These are phyloP conservation scores for Paraglomus occultum DNA, from an alignment of 192 early-diverging fungal genomes.

Conservation along the genomic window DNA sequence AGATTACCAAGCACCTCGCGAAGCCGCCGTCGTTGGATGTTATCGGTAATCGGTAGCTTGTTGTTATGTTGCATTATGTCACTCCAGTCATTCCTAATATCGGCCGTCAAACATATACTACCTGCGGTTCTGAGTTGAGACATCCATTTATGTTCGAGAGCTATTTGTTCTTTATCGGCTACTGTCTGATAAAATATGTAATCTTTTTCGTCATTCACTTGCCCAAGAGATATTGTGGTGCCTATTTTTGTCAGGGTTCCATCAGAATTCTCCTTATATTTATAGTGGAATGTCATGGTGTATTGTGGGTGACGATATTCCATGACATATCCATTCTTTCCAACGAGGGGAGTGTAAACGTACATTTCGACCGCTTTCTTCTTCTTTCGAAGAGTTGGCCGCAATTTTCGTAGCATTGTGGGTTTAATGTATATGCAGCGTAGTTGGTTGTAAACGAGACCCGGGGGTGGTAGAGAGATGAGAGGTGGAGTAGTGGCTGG, in stretches of 20 bases:
- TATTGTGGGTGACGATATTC: conserved; percentile 11
- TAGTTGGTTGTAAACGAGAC: too few species aligned
- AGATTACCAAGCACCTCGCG: conserved; percentile 12
- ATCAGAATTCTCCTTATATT: conserved; percentile 19
- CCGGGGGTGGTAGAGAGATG: too few species aligned
- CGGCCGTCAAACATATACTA: neutral
- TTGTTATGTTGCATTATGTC: conserved; percentile 29
- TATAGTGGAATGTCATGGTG: conserved; percentile 12
- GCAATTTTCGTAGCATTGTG: too few species aligned
- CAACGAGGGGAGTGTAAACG: neutral
- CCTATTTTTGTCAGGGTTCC: conserved; percentile 21
- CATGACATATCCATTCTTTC: conserved; percentile 18
- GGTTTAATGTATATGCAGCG: too few species aligned
- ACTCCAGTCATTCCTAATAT: neutral
- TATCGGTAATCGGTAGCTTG: neutral
- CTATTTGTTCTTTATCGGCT: conserved; percentile 23
- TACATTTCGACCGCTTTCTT: too few species aligned
- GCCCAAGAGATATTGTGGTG: neutral
- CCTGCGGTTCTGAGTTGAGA: neutral
- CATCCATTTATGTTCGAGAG: conserved; percentile 15
- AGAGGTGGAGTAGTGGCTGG: too few species aligned
- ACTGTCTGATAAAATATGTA: conserved; percentile 27
- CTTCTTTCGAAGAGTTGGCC: too few species aligned
- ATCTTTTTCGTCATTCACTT: conserved; percentile 15
- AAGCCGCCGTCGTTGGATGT: conserved; percentile 19